phyloP scores from a whole-genome alignment of 2,329 filamentous ascomycete species.

The Aureobasidium lini region DNA sequence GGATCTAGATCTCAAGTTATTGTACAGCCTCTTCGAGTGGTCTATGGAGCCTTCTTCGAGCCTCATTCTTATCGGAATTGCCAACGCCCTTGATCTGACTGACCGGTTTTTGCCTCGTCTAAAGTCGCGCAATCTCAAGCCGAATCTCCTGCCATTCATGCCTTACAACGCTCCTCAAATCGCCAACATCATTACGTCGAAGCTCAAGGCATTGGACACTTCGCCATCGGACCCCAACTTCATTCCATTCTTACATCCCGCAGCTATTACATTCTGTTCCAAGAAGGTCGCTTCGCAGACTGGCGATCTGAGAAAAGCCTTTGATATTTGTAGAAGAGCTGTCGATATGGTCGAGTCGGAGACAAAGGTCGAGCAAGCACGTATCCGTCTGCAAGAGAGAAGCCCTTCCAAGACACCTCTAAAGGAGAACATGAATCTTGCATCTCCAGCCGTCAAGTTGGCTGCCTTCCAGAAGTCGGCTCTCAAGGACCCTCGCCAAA shows the following conservation, averaged over 20 bases:
- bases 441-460: constrained; percentile 39
- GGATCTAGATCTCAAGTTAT: constrained; percentile 75
- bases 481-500: constrained; percentile 25
- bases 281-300: constrained; percentile 93
- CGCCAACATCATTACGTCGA: constrained; percentile 74
- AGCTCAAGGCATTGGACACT: constrained; percentile 69
- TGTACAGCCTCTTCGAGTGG: constrained; percentile 97
- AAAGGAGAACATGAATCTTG: constrained; percentile 72
- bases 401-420: constrained; percentile 51
- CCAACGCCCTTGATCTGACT: constrained; percentile 90
- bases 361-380: constrained; percentile 57
- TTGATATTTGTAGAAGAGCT: constrained; percentile 84
- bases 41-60: constrained; percentile 73
- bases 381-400: constrained; percentile 44
- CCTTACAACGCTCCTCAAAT: constrained; percentile 87
- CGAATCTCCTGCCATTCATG: constrained; percentile 80
- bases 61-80: constrained; percentile 82
- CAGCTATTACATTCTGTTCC: constrained; percentile 86
- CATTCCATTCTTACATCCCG: constrained; percentile 85
- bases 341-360: constrained; percentile 85
- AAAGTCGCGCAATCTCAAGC: constrained; percentile 87
- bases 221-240: constrained; percentile 42
- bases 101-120: constrained; percentile 90
- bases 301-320: constrained; percentile 88
- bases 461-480: constrained; percentile 37